These are phyloP conservation scores for Umbelopsis isabellina DNA, from an alignment of 192 early-diverging fungal species.

Conservation along the genomic window DNA sequence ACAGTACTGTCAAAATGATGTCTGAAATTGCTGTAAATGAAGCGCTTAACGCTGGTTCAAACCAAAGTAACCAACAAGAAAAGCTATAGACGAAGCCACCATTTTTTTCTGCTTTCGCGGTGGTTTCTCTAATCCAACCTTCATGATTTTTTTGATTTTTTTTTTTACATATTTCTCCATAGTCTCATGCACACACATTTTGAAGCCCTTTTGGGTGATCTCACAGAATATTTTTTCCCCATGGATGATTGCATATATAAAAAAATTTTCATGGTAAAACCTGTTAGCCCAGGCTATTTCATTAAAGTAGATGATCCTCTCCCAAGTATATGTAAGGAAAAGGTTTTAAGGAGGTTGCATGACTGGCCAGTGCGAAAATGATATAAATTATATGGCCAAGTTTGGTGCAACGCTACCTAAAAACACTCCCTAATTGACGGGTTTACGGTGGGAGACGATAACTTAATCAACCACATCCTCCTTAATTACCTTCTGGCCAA, in stretches of 20 bases:
- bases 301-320: not conserved
- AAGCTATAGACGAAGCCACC: not conserved
- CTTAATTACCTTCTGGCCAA: too few species aligned
- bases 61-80: not conserved
- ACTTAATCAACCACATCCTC: not conserved
- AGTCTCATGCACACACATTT: too few species aligned
- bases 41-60: not conserved
- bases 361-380: slow-evolving; percentile 4
- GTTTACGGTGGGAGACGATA: slow-evolving; percentile 1
- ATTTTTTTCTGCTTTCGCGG: not conserved
- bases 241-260: too few species aligned
- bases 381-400: slow-evolving; percentile 1
- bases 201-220: too few species aligned
- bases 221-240: too few species aligned
- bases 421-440: not conserved
- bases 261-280: too few species aligned
- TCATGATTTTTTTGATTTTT: too few species aligned
- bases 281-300: too few species aligned
- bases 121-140: not conserved
- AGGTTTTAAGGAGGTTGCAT: not conserved
- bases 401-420: not conserved
- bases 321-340: slow-evolving; percentile 14
- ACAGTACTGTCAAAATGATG: not conserved
- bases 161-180: too few species aligned
- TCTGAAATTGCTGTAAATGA: not conserved